These are phyloP conservation scores for Alnus rubra DNA, from an alignment of 306 rosid species.

Conservation along the genomic window DNA sequence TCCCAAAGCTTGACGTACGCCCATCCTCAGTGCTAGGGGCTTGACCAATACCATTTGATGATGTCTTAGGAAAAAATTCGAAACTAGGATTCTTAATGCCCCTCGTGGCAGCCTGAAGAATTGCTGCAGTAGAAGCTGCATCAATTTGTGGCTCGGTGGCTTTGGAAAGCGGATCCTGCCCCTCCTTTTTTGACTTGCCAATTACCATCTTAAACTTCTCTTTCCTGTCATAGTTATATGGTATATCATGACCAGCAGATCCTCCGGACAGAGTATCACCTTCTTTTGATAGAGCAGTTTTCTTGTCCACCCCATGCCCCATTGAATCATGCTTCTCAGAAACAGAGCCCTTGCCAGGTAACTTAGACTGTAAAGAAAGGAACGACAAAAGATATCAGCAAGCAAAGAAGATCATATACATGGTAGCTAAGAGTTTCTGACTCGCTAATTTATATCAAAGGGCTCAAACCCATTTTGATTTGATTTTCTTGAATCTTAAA, in stretches of 20 bases:
- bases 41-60: constrained; percentile 47
- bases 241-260: constrained; percentile 51
- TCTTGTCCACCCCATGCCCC: constrained; percentile 44
- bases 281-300: constrained; percentile 35
- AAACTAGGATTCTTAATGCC: constrained; percentile 61
- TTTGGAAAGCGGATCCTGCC: constrained; percentile 49
- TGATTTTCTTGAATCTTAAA: not conserved
- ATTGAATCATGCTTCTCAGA: constrained; percentile 42
- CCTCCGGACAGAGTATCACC: constrained; percentile 39
- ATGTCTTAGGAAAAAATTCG: constrained; percentile 45
- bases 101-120: constrained; percentile 83
- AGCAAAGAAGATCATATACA: not conserved
- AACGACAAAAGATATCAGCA: constrained; percentile 18
- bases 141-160: constrained; percentile 45
- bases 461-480: not conserved
- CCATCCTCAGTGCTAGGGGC: constrained; percentile 51
- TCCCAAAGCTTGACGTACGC: constrained; percentile 47
- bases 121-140: constrained; percentile 70
- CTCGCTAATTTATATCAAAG: constrained; percentile 12
- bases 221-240: constrained; percentile 51
- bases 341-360: constrained; percentile 43
- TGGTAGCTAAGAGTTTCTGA: not conserved
- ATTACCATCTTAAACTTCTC: constrained; percentile 75
- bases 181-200: constrained; percentile 66
- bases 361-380: constrained; percentile 43